Conservation (phyloP, 345 rosid species). For the Hevea brasiliensis region DNA sequence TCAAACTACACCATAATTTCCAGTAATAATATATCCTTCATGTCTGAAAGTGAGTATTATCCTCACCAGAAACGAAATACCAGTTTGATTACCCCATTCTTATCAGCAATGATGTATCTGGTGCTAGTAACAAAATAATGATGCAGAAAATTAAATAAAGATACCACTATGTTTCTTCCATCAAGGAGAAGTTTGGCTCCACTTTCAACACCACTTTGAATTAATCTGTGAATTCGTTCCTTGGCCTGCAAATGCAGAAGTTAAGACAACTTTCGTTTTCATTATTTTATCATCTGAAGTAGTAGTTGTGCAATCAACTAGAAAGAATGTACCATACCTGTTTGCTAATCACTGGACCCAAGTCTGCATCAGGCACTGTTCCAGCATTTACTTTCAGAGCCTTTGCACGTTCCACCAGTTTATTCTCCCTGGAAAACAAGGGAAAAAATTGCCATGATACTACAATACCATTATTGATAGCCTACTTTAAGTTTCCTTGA, state of each 20-base stretch:
- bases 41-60: neutral
- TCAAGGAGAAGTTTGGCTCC: constrained; percentile 89
- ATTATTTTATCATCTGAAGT: neutral
- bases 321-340: constrained; percentile 46
- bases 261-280: neutral
- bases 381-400: constrained; percentile 88
- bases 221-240: constrained; percentile 70
- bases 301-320: neutral
- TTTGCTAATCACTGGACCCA: constrained; percentile 94
- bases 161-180: constrained; percentile 83
- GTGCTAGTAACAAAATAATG: constrained; percentile 2
- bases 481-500: neutral
- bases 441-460: neutral
- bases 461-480: neutral
- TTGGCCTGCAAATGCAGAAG: constrained; percentile 63
- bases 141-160: neutral
- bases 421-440: constrained; percentile 54
- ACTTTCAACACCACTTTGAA: constrained; percentile 76
- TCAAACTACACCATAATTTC: neutral
- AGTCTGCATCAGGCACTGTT: constrained; percentile 79
- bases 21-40: neutral
- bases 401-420: constrained; percentile 75
- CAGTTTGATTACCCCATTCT: neutral
- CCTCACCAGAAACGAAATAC: neutral
- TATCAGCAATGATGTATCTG: neutral